These are phyloP conservation scores for Acanthamoeba royreba DNA, from an alignment of 208 protist genomes.

Conservation along the genomic window DNA sequence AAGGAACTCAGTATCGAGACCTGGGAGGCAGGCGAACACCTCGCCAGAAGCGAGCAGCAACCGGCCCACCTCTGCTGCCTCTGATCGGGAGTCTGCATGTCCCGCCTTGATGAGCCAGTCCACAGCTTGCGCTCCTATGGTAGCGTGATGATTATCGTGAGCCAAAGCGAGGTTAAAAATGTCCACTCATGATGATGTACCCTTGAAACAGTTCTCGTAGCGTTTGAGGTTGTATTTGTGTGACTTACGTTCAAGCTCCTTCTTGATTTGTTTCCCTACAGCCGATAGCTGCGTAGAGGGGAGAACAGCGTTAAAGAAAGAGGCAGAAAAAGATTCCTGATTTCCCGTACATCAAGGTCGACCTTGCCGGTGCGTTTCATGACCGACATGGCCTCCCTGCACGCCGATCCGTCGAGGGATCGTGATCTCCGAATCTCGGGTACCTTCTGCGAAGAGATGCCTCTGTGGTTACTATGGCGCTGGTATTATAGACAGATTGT, in stretches of 20 bases:
- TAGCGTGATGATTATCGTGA: background rate
- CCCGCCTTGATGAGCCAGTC: background rate
- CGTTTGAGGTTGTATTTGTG: conserved; percentile 51
- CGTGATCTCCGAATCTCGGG: too few species aligned
- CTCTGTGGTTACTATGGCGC: too few species aligned
- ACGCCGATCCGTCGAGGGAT: too few species aligned
- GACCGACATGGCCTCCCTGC: too few species aligned
- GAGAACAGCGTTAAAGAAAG: background rate
- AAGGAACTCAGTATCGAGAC: background rate
- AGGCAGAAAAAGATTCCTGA: background rate
- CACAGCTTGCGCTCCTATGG: background rate
- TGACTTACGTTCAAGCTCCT: background rate
- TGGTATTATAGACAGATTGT: too few species aligned
- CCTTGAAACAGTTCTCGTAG: conserved; percentile 41
- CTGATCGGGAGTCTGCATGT: background rate
- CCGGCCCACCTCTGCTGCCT: background rate
- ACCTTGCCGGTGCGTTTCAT: too few species aligned
- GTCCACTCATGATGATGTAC: background rate
- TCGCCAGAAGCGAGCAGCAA: background rate
- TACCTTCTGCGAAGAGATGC: too few species aligned
- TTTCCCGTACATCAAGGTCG: too few species aligned
- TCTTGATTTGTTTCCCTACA: background rate
- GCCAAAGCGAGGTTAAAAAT: background rate
- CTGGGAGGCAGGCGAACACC: background rate
- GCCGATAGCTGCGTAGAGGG: background rate